Evolutionary conservation across 306 rosid genomes (phyloP).

Genomic region (Luffa acutangula): DNA sequence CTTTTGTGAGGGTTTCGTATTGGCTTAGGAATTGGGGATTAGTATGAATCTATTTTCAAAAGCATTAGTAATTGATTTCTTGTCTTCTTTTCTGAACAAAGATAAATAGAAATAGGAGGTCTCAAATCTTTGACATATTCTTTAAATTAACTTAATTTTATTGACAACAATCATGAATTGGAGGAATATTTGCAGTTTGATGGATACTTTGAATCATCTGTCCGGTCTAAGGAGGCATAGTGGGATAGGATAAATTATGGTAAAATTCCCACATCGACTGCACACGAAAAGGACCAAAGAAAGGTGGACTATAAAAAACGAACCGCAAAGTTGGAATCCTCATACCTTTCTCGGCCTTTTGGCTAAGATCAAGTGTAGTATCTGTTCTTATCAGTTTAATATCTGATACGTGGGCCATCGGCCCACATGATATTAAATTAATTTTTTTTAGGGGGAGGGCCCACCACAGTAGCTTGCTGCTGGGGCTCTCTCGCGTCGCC

Average conservation of each 20-base stretch:
- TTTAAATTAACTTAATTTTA: too few relatives aligned
- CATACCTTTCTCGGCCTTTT: background rate
- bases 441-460: background rate
- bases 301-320: background rate
- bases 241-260: background rate
- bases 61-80: too few relatives aligned
- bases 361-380: background rate
- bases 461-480: background rate
- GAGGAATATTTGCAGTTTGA: background rate
- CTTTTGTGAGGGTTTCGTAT: too few relatives aligned
- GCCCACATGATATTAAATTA: background rate
- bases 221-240: too few relatives aligned
- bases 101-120: background rate
- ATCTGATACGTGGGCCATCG: background rate
- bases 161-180: background rate
- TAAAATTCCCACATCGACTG: background rate
- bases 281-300: background rate
- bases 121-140: too few relatives aligned
- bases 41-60: too few relatives aligned
- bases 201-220: too few relatives aligned
- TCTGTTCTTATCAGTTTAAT: background rate
- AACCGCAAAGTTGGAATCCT: rapidly evolving
- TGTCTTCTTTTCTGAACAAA: too few relatives aligned
- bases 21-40: too few relatives aligned
- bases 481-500: background rate